Conservation (phyloP, 495 filamentous ascomycete genomes). For the Rostrohypoxylon terebratum region DNA sequence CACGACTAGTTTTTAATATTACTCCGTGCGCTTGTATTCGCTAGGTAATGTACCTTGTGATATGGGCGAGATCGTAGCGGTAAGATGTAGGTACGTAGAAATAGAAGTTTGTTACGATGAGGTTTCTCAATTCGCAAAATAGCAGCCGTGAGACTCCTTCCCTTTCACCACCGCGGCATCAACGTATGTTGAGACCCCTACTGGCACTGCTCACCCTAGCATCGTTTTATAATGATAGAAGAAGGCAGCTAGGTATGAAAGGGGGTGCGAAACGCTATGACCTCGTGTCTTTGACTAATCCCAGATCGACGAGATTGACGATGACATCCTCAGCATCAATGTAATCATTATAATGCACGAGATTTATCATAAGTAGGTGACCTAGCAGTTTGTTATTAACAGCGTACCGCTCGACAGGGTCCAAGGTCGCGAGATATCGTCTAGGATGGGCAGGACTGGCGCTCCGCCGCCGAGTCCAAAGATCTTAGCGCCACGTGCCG, state of each 20-base stretch:
- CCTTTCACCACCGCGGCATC: conserved; percentile 55
- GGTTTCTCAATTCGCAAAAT: conserved; percentile 55
- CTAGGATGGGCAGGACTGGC: not conserved
- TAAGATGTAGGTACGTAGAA: not conserved
- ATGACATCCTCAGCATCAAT: conserved; percentile 54
- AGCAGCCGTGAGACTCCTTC: conserved; percentile 56
- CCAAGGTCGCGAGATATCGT: conserved; percentile 2
- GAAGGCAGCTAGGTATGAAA: not conserved
- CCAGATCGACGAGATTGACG: conserved; percentile 57
- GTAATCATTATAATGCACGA: conserved; percentile 48
- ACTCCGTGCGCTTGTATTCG: not conserved
- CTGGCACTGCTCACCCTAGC: conserved; percentile 43
- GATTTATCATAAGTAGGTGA: conserved; percentile 52
- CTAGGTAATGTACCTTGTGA: not conserved
- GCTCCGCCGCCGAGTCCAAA: not conserved
- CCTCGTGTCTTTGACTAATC: conserved; percentile 49
- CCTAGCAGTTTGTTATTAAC: conserved; percentile 53
- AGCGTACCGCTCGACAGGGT: conserved; percentile 6
- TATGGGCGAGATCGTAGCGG: not conserved
- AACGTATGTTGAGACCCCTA: conserved; percentile 51
- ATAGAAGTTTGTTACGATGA: conserved; percentile 52
- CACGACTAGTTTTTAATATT: conserved; percentile 24
- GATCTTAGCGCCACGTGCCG: conserved; percentile 28
- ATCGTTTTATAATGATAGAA: conserved; percentile 7
- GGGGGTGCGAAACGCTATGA: not conserved